These are phyloP conservation scores for Kluyveromyces sp. DNA, from an alignment of 1,139 yeast species.

Conservation along the genomic window DNA sequence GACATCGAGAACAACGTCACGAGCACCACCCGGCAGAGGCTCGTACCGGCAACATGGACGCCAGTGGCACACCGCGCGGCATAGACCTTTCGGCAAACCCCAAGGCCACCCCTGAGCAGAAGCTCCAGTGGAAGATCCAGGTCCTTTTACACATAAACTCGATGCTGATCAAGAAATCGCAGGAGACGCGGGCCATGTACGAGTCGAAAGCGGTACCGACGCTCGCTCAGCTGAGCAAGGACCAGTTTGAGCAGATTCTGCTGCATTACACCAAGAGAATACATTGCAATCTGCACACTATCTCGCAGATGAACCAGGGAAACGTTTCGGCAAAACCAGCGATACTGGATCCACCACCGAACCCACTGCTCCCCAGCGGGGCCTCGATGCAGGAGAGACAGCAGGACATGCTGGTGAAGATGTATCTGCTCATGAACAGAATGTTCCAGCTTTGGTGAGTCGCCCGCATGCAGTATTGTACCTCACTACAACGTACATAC, in stretches of 20 bases:
- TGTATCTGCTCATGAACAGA: slow-evolving; percentile 28
- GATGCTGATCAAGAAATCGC: slow-evolving; percentile 18
- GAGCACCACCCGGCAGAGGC: background rate
- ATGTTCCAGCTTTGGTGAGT: slow-evolving; percentile 32
- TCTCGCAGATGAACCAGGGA: slow-evolving; percentile 32
- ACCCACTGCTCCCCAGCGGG: slow-evolving; percentile 10
- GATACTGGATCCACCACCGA: slow-evolving; percentile 27
- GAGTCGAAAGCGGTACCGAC: slow-evolving; percentile 4
- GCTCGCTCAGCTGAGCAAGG: slow-evolving; percentile 5
- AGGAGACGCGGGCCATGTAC: slow-evolving; percentile 13
- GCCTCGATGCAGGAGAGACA: slow-evolving; percentile 9
- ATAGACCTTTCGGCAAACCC: background rate
- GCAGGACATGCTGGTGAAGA: slow-evolving; percentile 28
- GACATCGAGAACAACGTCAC: too few relatives aligned
- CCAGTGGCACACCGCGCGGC: background rate
- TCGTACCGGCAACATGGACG: too few relatives aligned
- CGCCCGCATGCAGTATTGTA: too few relatives aligned
- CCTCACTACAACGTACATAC: background rate
- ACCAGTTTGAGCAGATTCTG: slow-evolving; percentile 8
- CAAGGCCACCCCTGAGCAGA: slow-evolving; percentile 2
- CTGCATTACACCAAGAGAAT: slow-evolving; percentile 29
- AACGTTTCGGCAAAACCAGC: slow-evolving; percentile 23
- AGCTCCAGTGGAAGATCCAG: slow-evolving; percentile 29
- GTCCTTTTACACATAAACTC: slow-evolving; percentile 31
- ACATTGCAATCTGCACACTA: slow-evolving; percentile 32